Conservation (phyloP, 2,329 filamentous ascomycete genomes). For the Aureobasidium sp. region DNA sequence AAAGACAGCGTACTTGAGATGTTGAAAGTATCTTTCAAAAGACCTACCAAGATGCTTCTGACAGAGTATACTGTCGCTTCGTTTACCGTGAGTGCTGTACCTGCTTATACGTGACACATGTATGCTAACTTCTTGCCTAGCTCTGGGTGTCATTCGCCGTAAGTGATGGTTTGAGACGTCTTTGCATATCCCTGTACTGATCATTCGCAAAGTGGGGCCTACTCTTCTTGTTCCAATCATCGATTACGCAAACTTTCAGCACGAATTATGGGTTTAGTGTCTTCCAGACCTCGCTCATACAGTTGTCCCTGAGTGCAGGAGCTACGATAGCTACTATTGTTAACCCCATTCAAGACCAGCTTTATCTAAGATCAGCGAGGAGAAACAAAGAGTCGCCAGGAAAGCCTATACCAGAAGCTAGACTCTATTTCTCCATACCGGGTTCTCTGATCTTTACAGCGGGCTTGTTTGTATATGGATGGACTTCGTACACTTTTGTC, state of each 20-base stretch:
- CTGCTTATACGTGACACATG: conserved; percentile 28
- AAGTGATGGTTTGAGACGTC: conserved; percentile 22
- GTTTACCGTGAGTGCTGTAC: conserved; percentile 19
- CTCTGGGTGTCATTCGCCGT: conserved; percentile 33
- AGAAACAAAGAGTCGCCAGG: conserved; percentile 22
- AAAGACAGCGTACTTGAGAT: conserved; percentile 15
- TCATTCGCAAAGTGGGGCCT: conserved; percentile 25
- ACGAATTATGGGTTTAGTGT: conserved; percentile 27
- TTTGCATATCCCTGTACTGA: not conserved
- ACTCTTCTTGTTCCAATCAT: conserved; percentile 38
- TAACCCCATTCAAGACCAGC: conserved; percentile 28
- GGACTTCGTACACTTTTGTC: conserved; percentile 52
- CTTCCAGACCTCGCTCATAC: conserved; percentile 32
- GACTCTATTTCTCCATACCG: conserved; percentile 30
- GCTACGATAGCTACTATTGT: conserved; percentile 31
- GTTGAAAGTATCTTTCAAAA: conserved; percentile 21
- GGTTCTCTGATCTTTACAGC: conserved; percentile 34
- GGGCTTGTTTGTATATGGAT: conserved; percentile 74
- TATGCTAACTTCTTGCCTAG: conserved; percentile 16
- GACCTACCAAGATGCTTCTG: conserved; percentile 20
- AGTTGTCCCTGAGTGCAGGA: conserved; percentile 32
- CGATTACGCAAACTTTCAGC: conserved; percentile 31
- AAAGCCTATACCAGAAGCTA: conserved; percentile 30
- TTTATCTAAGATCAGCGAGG: conserved; percentile 28
- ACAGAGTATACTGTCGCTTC: conserved; percentile 21